These are phyloP conservation scores for Gymnopilus junonius DNA, from an alignment of 768 basidiomycete genomes.

Conservation along the genomic window DNA sequence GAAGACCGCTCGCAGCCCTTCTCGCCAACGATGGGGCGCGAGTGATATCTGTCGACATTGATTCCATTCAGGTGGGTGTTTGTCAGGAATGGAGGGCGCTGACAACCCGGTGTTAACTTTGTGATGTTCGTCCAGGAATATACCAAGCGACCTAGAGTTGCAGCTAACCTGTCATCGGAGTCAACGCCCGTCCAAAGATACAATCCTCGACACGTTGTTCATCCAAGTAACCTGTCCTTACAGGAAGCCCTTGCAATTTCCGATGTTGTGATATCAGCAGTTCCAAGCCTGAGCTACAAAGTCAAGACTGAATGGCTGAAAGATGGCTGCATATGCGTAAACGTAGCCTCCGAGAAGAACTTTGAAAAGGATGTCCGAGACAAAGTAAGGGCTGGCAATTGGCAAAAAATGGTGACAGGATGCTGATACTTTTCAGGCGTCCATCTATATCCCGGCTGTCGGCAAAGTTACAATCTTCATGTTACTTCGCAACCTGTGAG, in stretches of 20 bases:
- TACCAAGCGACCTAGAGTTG: constrained; percentile 78
- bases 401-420: not conserved
- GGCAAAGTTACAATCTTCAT: constrained; percentile 98
- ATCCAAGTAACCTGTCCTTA: constrained; percentile 68
- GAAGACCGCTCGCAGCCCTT: constrained; percentile 93
- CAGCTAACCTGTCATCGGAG: constrained; percentile 32
- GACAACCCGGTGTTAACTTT: not conserved
- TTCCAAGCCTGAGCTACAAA: constrained; percentile 85
- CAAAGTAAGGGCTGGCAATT: constrained; percentile 60
- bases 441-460: constrained; percentile 94
- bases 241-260: constrained; percentile 82
- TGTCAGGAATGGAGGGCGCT: not conserved
- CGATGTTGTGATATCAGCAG: constrained; percentile 95
- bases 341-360: constrained; percentile 95
- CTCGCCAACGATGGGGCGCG: constrained; percentile 96
- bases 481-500: constrained; percentile 94
- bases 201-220: constrained; percentile 84
- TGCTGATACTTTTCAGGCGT: constrained; percentile 58
- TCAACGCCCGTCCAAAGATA: constrained; percentile 54
- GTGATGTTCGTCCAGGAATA: constrained; percentile 61
- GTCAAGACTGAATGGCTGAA: constrained; percentile 88
- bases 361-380: constrained; percentile 93
- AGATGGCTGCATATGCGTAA: constrained; percentile 92
- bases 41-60: constrained; percentile 94
- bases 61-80: constrained; percentile 78